These are phyloP conservation scores for Colletotrichum sp. DNA, from an alignment of 2,329 filamentous ascomycete species.

Conservation along the genomic window DNA sequence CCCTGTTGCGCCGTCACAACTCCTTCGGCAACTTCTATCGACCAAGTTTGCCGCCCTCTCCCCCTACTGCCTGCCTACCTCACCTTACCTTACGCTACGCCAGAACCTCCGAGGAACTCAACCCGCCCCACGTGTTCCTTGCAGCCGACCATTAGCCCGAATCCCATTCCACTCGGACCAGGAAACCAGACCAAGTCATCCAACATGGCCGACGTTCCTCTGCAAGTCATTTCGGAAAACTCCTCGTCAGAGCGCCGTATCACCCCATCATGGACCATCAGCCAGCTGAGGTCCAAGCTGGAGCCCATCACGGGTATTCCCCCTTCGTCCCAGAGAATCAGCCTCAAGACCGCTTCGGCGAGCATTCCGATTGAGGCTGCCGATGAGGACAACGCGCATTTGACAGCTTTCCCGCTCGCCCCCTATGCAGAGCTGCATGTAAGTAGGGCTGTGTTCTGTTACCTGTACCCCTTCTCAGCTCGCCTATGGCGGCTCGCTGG, in stretches of 20 bases:
- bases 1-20: neutral
- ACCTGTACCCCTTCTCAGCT: neutral
- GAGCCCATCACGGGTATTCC: slow-evolving; percentile 94
- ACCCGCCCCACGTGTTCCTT: slow-evolving; percentile 27
- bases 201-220: slow-evolving; percentile 74
- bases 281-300: slow-evolving; percentile 82
- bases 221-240: slow-evolving; percentile 77
- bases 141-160: neutral
- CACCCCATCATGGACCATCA: slow-evolving; percentile 89
- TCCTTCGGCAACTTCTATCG: neutral
- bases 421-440: slow-evolving; percentile 83
- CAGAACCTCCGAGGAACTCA: neutral
- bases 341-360: slow-evolving; percentile 68
- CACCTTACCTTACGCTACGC: neutral
- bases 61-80: neutral
- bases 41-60: neutral
- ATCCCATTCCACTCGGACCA: neutral
- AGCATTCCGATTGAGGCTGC: slow-evolving; percentile 69
- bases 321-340: slow-evolving; percentile 77
- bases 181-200: slow-evolving; percentile 22
- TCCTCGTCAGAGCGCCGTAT: slow-evolving; percentile 87
- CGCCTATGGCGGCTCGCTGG: neutral
- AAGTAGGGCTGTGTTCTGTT: slow-evolving; percentile 45
- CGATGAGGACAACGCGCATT: slow-evolving; percentile 73
- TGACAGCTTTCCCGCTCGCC: slow-evolving; percentile 70